Conservation (phyloP, 306 rosid genomes). For the Gastrolobium bilobum region DNA sequence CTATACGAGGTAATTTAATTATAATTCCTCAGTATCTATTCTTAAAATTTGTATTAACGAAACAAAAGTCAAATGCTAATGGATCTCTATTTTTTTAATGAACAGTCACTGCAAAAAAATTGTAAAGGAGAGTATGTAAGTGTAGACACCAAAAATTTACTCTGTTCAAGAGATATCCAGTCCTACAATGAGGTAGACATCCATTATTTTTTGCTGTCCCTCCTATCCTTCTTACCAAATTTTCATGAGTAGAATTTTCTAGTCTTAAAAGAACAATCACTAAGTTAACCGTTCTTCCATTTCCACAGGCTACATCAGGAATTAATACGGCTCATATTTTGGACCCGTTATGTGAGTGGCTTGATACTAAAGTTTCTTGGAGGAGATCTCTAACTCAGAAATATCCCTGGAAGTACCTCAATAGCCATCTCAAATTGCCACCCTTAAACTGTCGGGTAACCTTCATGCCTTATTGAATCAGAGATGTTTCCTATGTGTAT, state of each 20-base stretch:
- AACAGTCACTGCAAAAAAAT: constrained; percentile 56
- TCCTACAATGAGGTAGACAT: constrained; percentile 33
- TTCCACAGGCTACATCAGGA: constrained; percentile 50
- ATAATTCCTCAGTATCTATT: neutral
- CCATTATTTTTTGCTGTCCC: neutral
- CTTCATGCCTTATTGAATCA: neutral
- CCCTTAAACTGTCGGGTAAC: constrained; percentile 52
- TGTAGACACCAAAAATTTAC: constrained; percentile 37
- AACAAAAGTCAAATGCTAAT: neutral
- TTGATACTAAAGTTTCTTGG: too few species aligned
- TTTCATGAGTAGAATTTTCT: neutral
- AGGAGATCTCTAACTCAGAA: constrained; percentile 47
- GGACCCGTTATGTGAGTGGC: constrained; percentile 43
- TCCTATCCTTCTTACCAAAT: neutral
- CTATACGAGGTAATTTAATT: constrained; percentile 52
- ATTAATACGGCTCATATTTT: constrained; percentile 34
- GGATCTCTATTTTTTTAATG: neutral
- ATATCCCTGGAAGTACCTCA: neutral
- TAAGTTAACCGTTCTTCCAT: neutral
- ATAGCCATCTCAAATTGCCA: constrained; percentile 40
- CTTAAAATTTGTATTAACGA: neutral
- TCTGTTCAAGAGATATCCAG: constrained; percentile 46
- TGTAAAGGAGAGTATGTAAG: constrained; percentile 54
- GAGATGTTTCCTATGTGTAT: neutral
- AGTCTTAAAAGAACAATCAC: neutral